Evolutionary conservation across 2,329 filamentous ascomycete species (phyloP).

Genomic region (Trichoderma oligosporum): DNA sequence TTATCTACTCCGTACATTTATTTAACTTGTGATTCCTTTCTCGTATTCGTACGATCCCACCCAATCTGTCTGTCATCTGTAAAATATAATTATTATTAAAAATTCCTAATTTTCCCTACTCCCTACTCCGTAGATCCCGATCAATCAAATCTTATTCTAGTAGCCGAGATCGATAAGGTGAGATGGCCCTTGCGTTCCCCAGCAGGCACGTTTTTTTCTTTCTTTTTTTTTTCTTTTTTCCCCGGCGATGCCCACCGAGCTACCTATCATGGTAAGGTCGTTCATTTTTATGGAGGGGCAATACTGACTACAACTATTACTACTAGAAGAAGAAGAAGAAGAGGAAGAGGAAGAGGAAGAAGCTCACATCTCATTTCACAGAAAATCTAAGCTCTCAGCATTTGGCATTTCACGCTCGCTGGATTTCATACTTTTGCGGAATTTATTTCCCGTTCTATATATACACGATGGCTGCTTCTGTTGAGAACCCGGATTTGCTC

Average conservation of each 20-base stretch:
- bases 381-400: too few species aligned
- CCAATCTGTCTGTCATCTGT: not conserved
- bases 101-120: not conserved
- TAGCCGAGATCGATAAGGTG: conserved; percentile 7
- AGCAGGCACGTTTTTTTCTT: conserved; percentile 2
- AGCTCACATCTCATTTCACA: not conserved
- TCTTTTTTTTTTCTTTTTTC: too few species aligned
- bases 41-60: too few species aligned
- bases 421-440: too few species aligned
- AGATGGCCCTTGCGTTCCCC: conserved; percentile 10
- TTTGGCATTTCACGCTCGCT: too few species aligned
- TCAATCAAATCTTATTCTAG: conserved; percentile 11
- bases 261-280: not conserved
- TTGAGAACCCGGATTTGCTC: conserved; percentile 44
- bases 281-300: conserved; percentile 12
- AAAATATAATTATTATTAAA: not conserved
- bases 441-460: too few species aligned
- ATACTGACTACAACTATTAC: not conserved
- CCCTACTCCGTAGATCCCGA: conserved; percentile 3
- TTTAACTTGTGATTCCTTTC: too few species aligned
- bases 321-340: not conserved
- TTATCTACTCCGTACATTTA: too few species aligned
- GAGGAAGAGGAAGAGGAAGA: not conserved
- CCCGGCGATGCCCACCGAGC: too few species aligned
- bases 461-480: conserved; percentile 13